Conservation (phyloP, 805 yeast genomes). For the Vanderwaltozyma yarrowii region DNA sequence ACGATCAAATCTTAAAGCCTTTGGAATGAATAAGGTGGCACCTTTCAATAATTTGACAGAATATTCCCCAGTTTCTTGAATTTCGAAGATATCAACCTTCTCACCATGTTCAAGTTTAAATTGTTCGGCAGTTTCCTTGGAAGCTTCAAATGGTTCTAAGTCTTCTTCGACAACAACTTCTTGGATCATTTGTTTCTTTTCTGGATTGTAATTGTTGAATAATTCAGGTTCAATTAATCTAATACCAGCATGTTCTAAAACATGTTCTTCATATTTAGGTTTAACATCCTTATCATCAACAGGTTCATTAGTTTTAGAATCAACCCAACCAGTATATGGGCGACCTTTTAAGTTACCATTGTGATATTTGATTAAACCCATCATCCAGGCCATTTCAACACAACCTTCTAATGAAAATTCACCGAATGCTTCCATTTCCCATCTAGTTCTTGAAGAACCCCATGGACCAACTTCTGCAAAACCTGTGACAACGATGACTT, state of each 20-base stretch:
- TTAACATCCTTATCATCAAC: constrained; percentile 93
- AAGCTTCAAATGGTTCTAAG: constrained; percentile 89
- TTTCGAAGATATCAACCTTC: constrained; percentile 81
- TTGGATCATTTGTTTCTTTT: constrained; percentile 85
- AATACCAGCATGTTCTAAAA: constrained; percentile 91
- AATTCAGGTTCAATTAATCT: constrained; percentile 94
- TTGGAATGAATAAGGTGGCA: constrained; percentile 83
- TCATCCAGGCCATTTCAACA: constrained; percentile 99
- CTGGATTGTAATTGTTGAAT: constrained; percentile 89
- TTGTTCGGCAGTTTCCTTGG: constrained; percentile 90
- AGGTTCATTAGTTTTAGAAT: constrained; percentile 82
- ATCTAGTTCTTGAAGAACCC: constrained; percentile 98
- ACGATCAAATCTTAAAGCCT: constrained; percentile 58
- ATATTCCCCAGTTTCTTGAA: constrained; percentile 84
- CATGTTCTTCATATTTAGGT: constrained; percentile 79
- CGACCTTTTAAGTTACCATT: constrained; percentile 55
- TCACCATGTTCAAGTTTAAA: constrained; percentile 92
- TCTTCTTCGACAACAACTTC: constrained; percentile 96
- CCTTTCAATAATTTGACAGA: constrained; percentile 88
- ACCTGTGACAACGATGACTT: constrained; percentile 92
- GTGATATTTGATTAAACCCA: constrained; percentile 95
- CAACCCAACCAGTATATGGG: constrained; percentile 96
- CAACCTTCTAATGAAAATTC: constrained; percentile 95
- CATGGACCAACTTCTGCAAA: constrained; percentile 98
- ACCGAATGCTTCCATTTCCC: constrained; percentile 98